A percentile compares a stretch with the other conserved stretches of the same genome.
Conservation (phyloP, 116 monocot species). For the Dioscorea cayenensis region DNA sequence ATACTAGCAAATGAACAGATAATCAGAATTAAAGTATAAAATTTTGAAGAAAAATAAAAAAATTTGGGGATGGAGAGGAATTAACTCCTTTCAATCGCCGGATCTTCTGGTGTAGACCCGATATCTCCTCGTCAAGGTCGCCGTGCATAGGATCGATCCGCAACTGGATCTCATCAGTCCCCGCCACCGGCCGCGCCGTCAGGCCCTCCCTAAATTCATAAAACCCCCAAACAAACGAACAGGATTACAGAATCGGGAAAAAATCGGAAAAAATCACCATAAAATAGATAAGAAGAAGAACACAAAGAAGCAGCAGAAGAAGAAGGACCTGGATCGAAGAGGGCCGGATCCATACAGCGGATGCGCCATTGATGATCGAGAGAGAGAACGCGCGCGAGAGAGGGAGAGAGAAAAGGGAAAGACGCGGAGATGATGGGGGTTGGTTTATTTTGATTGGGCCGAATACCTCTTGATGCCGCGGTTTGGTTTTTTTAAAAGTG, state of each 20-base stretch:
- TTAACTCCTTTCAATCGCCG: constrained; percentile 50
- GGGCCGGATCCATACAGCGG: constrained; percentile 14
- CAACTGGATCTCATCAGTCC: constrained; percentile 56
- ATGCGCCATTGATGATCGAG: constrained; percentile 15
- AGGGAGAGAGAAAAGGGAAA: background rate
- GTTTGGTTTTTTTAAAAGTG: too few relatives aligned
- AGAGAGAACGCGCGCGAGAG: background rate
- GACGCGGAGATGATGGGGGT: too few relatives aligned
- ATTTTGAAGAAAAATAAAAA: background rate
- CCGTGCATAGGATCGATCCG: constrained; percentile 72
- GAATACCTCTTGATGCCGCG: too few relatives aligned
- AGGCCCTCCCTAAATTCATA: constrained; percentile 17
- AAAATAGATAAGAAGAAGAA: background rate
- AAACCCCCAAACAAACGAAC: background rate
- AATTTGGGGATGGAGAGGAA: background rate
- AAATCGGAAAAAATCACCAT: background rate
- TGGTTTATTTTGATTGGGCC: too few relatives aligned
- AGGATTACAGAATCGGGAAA: background rate
- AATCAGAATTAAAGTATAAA: background rate
- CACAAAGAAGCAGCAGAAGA: background rate
- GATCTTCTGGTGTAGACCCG: constrained; percentile 47
- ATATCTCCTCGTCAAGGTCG: constrained; percentile 66
- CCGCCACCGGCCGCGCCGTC: constrained; percentile 22
- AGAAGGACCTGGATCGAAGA: constrained; percentile 17
- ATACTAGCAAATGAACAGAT: too few relatives aligned